Evolutionary conservation across 352 stramenopile species (phyloP).

Genomic region (Phytophthora foliorum): DNA sequence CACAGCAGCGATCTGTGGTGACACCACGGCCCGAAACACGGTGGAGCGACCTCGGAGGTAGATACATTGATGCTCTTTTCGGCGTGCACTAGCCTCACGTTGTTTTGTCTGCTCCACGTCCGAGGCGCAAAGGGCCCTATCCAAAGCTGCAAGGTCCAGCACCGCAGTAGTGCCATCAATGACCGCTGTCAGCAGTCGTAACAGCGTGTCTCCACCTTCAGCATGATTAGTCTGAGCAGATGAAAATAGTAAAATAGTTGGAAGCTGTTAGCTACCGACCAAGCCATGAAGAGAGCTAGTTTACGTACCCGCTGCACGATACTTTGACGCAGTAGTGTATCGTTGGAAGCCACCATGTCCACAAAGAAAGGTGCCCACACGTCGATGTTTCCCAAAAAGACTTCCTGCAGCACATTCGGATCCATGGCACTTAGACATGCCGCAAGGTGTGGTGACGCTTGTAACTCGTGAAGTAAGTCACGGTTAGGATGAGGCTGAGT

Average conservation of each 20-base stretch:
- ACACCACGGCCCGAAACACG: conserved; percentile 55
- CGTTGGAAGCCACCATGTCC: conserved; percentile 59
- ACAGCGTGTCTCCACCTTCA: conserved; percentile 57
- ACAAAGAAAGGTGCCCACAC: conserved; percentile 78
- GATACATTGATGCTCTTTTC: conserved; percentile 65
- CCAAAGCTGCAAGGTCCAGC: conserved; percentile 59
- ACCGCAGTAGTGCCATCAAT: conserved; percentile 47
- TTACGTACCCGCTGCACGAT: conserved; percentile 52
- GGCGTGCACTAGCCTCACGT: conserved; percentile 45
- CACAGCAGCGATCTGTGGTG: conserved; percentile 52
- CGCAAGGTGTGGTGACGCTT: conserved; percentile 60
- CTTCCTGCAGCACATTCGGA: conserved; percentile 64
- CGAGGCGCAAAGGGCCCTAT: conserved; percentile 45
- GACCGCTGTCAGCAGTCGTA: conserved; percentile 60
- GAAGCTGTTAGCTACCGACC: not conserved
- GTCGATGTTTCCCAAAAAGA: conserved; percentile 71
- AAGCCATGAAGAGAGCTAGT: not conserved
- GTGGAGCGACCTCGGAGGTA: conserved; percentile 62
- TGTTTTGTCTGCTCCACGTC: conserved; percentile 50
- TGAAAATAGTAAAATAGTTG: not conserved
- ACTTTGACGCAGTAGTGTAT: conserved; percentile 64
- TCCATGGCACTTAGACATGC: conserved; percentile 74
- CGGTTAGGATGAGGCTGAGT: conserved; percentile 32
- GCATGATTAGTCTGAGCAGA: conserved; percentile 61
- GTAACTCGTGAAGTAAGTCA: conserved; percentile 66